Percentiles rank a stretch among this genome's conserved stretches.
These are phyloP conservation scores for Durio zibethinus DNA, from an alignment of 345 rosid genomes.

Conservation along the genomic window DNA sequence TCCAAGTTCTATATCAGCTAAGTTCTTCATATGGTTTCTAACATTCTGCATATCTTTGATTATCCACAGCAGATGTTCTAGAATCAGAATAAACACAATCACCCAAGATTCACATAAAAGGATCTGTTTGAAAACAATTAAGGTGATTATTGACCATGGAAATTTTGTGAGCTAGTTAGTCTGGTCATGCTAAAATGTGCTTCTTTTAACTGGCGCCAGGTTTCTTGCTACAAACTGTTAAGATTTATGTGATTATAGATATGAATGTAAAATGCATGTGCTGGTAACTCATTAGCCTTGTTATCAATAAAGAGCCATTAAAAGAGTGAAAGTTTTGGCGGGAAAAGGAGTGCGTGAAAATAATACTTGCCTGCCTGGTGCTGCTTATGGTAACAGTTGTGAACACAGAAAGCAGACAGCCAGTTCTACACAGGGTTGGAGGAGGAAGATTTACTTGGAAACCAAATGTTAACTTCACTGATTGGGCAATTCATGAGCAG, in stretches of 20 bases:
- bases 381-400: not conserved
- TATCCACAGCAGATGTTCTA: not conserved
- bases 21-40: too few species aligned
- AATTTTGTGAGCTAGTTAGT: not conserved
- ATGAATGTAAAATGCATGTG: constrained; percentile 6
- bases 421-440: constrained; percentile 59
- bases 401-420: constrained; percentile 22
- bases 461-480: constrained; percentile 42
- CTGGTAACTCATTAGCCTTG: not conserved
- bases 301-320: not conserved
- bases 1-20: too few species aligned
- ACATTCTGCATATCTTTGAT: not conserved
- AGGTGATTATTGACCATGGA: not conserved
- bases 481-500: constrained; percentile 42
- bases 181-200: constrained; percentile 9
- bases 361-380: not conserved
- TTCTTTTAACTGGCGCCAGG: too few species aligned
- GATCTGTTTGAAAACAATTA: not conserved
- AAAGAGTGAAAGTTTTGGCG: not conserved
- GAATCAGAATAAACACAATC: not conserved
- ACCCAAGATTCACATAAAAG: not conserved
- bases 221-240: not conserved
- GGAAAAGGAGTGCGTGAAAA: not conserved
- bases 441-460: constrained; percentile 50
- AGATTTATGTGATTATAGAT: not conserved